Evolutionary conservation across 371 early-diverging fungal genomes (phyloP), one percentile per base, ranked within the genome.

Genomic region (Smittium mucronatum): DNA sequence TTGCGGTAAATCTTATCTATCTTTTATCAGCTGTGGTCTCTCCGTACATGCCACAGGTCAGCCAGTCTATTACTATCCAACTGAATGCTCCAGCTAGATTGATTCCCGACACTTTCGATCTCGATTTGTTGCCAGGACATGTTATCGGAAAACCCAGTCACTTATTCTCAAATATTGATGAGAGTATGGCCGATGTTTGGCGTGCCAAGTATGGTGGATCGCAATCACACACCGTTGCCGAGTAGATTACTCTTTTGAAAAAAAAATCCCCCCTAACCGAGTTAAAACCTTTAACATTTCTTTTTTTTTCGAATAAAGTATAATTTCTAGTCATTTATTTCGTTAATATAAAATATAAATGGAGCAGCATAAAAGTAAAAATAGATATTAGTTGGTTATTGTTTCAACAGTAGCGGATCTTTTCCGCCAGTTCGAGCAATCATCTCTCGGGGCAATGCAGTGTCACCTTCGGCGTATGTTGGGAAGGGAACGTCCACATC

Each of bases 41-140:
- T 71, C 99, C 99, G 30, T 99, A 86, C 86, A 93, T 99, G 87
- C 99, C 99, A 36, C 83, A 83, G 36, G 89, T 93, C 31, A 72
- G 92, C 25, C 88, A 86, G 57, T 78, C 83, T 66, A 94, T 98
- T 61, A 80, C 82, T 5, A 83, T 84, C 60, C 92, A 93, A 79
- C 77, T 94, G 36, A 91, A 93, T 64, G 89, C 87, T 2, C 92
- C 92, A 32, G 74, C 81, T 58, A 89, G 93, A 71, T 70, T 72
- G 58, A 84, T 95, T 70, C 84, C 93, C 36, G 91, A 93, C 33
- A 75, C 78, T 2, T 91, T 93, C 79, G 72, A 75, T 1, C 80
- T 83, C 21, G 82, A 78, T 26, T 84, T 97, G 64, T 74, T 79
- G 47, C 80, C 85, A 1, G 95, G 93, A 2, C 98, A 98, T 79